These are phyloP conservation scores for Solanum infundibuliforme DNA, from an alignment of 257 asterid species.

Conservation along the genomic window DNA sequence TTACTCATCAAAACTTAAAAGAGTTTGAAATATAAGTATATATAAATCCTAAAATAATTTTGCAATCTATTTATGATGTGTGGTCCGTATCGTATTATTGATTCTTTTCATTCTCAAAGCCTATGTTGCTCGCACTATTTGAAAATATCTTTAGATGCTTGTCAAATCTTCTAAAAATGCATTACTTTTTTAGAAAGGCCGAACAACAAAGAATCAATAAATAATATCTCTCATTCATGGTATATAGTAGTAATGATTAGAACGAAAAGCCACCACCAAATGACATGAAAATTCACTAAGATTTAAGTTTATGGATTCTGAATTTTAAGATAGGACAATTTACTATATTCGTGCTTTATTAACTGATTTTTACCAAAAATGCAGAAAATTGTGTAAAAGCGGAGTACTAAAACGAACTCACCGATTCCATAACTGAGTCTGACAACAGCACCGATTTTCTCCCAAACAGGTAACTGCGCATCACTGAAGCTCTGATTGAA, in stretches of 20 bases:
- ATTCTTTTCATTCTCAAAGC: neutral
- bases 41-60: neutral
- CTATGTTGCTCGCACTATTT: neutral
- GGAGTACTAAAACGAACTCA: constrained; percentile 9
- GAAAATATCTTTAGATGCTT: neutral
- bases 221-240: neutral
- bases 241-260: too few relatives aligned
- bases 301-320: neutral
- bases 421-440: constrained; percentile 96
- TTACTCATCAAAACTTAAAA: neutral
- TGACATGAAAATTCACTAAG: too few relatives aligned
- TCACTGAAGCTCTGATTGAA: constrained; percentile 62
- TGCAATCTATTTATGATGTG: neutral
- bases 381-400: neutral
- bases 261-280: too few relatives aligned
- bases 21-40: neutral
- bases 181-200: neutral
- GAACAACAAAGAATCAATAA: neutral
- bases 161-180: neutral
- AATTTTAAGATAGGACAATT: neutral
- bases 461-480: constrained; percentile 85
- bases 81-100: neutral
- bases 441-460: constrained; percentile 84
- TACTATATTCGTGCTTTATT: neutral
- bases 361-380: neutral